Conservation (phyloP, 2,329 filamentous ascomycete species). For the Aspergillus caelatus region DNA sequence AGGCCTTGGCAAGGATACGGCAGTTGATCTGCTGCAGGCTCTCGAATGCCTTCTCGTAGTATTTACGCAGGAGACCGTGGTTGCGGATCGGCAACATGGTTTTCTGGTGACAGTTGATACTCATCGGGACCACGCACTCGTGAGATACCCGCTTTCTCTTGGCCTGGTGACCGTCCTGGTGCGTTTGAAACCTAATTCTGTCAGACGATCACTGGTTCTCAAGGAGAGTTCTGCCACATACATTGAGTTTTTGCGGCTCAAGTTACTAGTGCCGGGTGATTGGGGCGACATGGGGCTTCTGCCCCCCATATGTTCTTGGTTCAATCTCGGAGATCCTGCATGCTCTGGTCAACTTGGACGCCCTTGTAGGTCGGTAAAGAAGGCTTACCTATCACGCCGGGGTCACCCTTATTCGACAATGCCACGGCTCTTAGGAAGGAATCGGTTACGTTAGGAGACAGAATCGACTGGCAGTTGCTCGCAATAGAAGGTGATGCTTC, state of each 20-base stretch:
- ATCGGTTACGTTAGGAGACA: conserved; percentile 32
- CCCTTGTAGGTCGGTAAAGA: background rate
- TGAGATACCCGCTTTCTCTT: conserved; percentile 23
- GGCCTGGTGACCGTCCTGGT: conserved; percentile 11
- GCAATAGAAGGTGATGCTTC: conserved; percentile 34
- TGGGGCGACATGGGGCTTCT: conserved; percentile 21
- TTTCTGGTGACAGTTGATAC: conserved; percentile 28
- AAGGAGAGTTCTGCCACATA: conserved; percentile 3
- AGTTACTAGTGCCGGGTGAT: conserved; percentile 11
- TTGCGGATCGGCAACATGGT: conserved; percentile 29
- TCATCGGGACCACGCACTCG: conserved; percentile 25
- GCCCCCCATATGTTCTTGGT: conserved; percentile 13
- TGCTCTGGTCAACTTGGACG: background rate
- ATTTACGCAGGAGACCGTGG: conserved; percentile 27
- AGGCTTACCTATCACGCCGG: conserved; percentile 24
- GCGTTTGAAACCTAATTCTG: conserved; percentile 9
- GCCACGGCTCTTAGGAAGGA: conserved; percentile 35
- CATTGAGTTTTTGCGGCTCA: conserved; percentile 15
- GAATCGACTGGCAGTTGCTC: conserved; percentile 29
- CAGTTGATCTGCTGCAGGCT: conserved; percentile 41
- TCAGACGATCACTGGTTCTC: background rate
- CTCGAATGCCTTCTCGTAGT: conserved; percentile 38
- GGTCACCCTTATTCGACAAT: conserved; percentile 25
- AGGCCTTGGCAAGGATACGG: conserved; percentile 38
- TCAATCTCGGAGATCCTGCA: conserved; percentile 8